Evolutionary conservation across 2,329 filamentous ascomycete genomes (phyloP).

Genomic region (Ambrosiella cleistominuta): DNA sequence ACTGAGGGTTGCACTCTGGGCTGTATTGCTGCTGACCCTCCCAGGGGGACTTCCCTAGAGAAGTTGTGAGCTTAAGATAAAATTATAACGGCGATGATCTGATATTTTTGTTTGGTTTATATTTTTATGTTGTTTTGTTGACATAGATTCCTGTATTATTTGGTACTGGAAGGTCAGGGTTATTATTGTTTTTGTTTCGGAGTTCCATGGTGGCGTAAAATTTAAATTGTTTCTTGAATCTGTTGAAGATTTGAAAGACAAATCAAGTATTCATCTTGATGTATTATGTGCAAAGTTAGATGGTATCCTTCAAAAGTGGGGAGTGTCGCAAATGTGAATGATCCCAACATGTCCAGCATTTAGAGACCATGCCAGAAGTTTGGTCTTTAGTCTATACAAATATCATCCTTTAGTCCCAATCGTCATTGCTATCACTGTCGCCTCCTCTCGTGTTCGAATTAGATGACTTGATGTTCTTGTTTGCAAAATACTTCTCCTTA

Average conservation of each 20-base stretch:
- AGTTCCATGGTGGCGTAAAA: no score
- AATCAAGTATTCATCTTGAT: neutral
- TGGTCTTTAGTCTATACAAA: slow-evolving; percentile 1
- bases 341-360: slow-evolving; percentile 7
- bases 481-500: slow-evolving; percentile 30
- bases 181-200: no score
- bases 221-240: no score
- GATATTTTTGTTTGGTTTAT: neutral
- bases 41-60: slow-evolving; percentile 4
- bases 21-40: slow-evolving; percentile 8
- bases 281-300: slow-evolving; percentile 7
- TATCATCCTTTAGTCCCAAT: slow-evolving; percentile 36
- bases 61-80: neutral
- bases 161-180: no score
- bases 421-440: slow-evolving; percentile 35
- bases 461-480: slow-evolving; percentile 34
- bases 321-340: neutral
- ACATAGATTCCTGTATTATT: neutral
- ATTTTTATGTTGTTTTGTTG: neutral
- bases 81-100: neutral
- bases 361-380: neutral
- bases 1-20: slow-evolving; percentile 12
- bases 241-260: neutral
- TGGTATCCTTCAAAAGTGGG: neutral
- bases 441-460: slow-evolving; percentile 26